Conservation (phyloP, 2,329 filamentous ascomycete genomes). For the Pleurostoma richardsiae region DNA sequence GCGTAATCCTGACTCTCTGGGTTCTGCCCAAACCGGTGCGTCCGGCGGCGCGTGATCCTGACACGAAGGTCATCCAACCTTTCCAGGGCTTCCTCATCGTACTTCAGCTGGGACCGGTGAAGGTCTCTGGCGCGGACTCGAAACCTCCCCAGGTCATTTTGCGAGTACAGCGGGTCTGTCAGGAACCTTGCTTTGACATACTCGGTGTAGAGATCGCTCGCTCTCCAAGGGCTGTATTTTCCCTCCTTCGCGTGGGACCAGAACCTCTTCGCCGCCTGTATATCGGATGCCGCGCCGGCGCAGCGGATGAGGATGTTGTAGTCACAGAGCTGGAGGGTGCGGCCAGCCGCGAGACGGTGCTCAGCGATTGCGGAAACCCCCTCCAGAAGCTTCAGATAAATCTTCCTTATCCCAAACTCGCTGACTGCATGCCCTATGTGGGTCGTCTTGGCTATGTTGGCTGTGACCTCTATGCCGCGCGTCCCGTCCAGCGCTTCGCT, state of each 20-base stretch:
- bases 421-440: constrained; percentile 31
- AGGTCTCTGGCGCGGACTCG: constrained; percentile 33
- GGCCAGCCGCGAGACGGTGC: constrained; percentile 20
- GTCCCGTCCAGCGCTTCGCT: constrained; percentile 43
- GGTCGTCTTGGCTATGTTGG: constrained; percentile 33
- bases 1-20: constrained; percentile 11
- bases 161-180: constrained; percentile 38
- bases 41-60: constrained; percentile 5
- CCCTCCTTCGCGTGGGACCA: constrained; percentile 10
- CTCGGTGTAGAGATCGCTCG: constrained; percentile 32
- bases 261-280: constrained; percentile 23
- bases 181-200: constrained; percentile 43
- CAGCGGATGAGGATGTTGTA: constrained; percentile 39
- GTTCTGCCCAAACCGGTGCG: constrained; percentile 23
- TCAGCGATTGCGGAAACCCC: constrained; percentile 26
- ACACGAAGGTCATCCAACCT: constrained; percentile 16
- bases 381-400: constrained; percentile 30
- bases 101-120: constrained; percentile 14
- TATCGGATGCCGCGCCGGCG: constrained; percentile 38
- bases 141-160: constrained; percentile 35
- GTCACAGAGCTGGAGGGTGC: constrained; percentile 29
- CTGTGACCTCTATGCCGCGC: constrained; percentile 29
- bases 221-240: constrained; percentile 13
- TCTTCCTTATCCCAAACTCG: constrained; percentile 35
- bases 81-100: constrained; percentile 7